These are phyloP conservation scores for Saposhnikovia divaricata DNA, from an alignment of 129 eudicot genomes.

Conservation along the genomic window DNA sequence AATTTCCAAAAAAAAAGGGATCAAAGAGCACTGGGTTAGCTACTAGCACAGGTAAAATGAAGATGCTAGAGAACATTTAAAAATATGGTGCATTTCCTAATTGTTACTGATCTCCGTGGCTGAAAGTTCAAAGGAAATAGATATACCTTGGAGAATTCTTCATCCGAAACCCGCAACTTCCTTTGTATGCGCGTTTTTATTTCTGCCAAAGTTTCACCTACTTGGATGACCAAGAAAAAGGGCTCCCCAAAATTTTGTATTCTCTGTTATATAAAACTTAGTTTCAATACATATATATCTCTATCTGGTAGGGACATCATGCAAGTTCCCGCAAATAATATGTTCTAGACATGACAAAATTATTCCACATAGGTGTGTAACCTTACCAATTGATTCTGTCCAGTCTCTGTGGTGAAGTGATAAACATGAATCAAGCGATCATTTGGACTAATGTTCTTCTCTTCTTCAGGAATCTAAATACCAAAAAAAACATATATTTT, in stretches of 20 bases:
- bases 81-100: background rate
- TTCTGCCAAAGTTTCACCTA: slow-evolving; percentile 61
- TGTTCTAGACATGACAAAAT: background rate
- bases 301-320: too few species aligned
- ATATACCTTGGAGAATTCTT: slow-evolving; percentile 72
- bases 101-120: background rate
- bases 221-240: slow-evolving; percentile 68
- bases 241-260: slow-evolving; percentile 79
- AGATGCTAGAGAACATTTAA: background rate
- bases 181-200: slow-evolving; percentile 67
- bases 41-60: background rate
- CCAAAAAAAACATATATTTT: background rate
- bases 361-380: background rate
- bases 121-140: background rate
- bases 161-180: slow-evolving; percentile 76
- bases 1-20: background rate
- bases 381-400: slow-evolving; percentile 59
- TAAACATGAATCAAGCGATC: slow-evolving; percentile 71
- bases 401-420: slow-evolving; percentile 56
- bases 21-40: background rate
- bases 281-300: background rate
- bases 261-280: slow-evolving; percentile 25
- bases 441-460: slow-evolving; percentile 57
- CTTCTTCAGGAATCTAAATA: slow-evolving; percentile 76
- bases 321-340: background rate